Conservation (phyloP, 2,329 filamentous ascomycete species). For the Monilinia polystroma region DNA sequence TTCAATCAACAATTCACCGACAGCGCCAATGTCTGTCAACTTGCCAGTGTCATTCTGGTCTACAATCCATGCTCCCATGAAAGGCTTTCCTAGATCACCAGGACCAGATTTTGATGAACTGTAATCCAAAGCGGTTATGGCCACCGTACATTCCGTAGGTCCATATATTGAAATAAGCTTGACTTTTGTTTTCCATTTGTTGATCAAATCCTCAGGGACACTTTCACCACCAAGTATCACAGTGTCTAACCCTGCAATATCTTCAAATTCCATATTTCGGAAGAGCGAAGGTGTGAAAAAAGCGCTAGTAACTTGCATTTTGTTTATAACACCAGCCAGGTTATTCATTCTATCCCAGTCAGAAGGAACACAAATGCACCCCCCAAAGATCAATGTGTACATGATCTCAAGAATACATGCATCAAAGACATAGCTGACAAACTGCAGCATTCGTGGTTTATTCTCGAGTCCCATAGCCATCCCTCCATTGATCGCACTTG, state of each 20-base stretch:
- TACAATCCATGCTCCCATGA: conserved; percentile 42
- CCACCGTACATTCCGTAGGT: conserved; percentile 25
- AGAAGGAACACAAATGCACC: conserved; percentile 44
- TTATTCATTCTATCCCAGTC: conserved; percentile 44
- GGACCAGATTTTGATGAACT: background rate
- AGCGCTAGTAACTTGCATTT: conserved; percentile 29
- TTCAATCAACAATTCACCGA: conserved; percentile 36
- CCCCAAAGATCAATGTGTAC: conserved; percentile 39
- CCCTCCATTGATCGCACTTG: background rate
- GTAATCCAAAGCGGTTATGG: conserved; percentile 19
- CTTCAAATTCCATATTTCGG: background rate
- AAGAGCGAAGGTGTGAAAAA: conserved; percentile 30
- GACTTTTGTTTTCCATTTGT: conserved; percentile 32
- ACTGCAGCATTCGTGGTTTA: conserved; percentile 24
- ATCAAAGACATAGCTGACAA: conserved; percentile 25
- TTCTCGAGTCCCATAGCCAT: background rate
- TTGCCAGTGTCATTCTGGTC: conserved; percentile 27
- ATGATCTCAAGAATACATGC: conserved; percentile 23
- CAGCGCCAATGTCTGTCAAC: conserved; percentile 30
- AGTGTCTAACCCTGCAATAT: background rate
- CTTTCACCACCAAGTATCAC: conserved; percentile 6
- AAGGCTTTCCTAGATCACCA: background rate
- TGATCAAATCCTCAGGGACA: background rate
- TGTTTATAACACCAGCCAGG: conserved; percentile 36
- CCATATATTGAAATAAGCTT: too few species aligned